Conservation (phyloP, 345 rosid genomes). For the Bruguiera parviflora region DNA sequence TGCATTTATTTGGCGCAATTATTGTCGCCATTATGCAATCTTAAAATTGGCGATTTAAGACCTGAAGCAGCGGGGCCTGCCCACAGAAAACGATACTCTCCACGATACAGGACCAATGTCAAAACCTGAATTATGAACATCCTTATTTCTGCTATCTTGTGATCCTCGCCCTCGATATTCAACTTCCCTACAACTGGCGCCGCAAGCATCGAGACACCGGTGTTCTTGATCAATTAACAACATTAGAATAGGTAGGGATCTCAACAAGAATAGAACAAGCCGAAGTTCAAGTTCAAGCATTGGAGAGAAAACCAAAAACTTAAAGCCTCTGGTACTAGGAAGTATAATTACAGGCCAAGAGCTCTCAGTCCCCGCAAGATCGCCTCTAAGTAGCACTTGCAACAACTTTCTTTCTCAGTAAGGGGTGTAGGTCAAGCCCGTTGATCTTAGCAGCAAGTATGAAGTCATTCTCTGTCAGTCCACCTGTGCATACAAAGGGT, state of each 20-base stretch:
- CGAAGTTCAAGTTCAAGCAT: background rate
- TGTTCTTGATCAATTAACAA: background rate
- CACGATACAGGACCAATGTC: no score
- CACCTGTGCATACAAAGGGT: conserved; percentile 37
- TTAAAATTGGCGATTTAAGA: no score
- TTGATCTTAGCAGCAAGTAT: conserved; percentile 89
- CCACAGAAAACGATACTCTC: no score
- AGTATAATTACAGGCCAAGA: background rate
- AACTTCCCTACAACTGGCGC: no score
- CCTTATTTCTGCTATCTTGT: no score
- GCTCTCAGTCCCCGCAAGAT: background rate
- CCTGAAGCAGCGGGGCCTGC: no score
- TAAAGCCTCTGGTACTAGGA: background rate
- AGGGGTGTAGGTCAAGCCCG: conserved; percentile 54
- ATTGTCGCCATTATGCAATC: no score
- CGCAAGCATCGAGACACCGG: no score
- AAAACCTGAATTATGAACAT: no score
- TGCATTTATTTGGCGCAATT: no score
- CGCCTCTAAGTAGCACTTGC: background rate
- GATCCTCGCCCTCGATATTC: no score
- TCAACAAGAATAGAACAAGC: background rate
- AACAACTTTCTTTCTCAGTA: conserved; percentile 39
- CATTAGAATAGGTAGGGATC: background rate
- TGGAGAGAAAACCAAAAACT: background rate
- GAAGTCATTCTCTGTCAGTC: conserved; percentile 70